These are phyloP conservation scores for Tricholomella constricta DNA, from an alignment of 768 basidiomycete genomes.

Conservation along the genomic window DNA sequence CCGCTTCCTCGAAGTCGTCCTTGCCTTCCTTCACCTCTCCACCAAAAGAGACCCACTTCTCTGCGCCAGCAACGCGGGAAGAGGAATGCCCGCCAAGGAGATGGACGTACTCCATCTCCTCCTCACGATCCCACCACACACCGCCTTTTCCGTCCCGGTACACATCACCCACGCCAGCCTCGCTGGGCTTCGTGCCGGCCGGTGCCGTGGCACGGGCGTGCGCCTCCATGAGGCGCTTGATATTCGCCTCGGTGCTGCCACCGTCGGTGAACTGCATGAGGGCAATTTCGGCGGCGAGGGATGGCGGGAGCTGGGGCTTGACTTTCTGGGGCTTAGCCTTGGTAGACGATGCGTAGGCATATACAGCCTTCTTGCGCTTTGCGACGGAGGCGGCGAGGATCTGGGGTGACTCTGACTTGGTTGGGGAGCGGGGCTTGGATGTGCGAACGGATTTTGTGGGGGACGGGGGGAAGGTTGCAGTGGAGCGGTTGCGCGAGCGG, in stretches of 20 bases:
- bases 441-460: conserved; percentile 26
- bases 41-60: conserved; percentile 48
- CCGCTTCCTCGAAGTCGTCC: conserved; percentile 11
- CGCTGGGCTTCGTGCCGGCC: conserved; percentile 22
- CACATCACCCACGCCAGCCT: conserved; percentile 47
- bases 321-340: conserved; percentile 29
- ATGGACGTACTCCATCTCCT: conserved; percentile 68
- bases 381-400: conserved; percentile 34
- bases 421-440: conserved; percentile 19
- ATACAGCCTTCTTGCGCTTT: conserved; percentile 55
- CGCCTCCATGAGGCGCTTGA: conserved; percentile 53
- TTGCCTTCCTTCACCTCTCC: conserved; percentile 27
- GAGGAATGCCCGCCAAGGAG: conserved; percentile 43
- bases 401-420: conserved; percentile 19
- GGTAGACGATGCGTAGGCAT: conserved; percentile 47
- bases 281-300: conserved; percentile 66
- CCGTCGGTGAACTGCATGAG: conserved; percentile 72
- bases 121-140: conserved; percentile 73
- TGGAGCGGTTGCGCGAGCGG: conserved; percentile 35
- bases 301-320: conserved; percentile 38
- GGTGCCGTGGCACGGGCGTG: conserved; percentile 47
- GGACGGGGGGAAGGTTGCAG: conserved; percentile 21
- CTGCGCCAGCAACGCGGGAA: conserved; percentile 28
- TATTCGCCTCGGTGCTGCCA: conserved; percentile 56
- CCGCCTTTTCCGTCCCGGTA: conserved; percentile 63